Evolutionary conservation across 2,329 filamentous ascomycete genomes (phyloP), one percentile per base, ranked within the genome.

Genomic region (Aspergillus latus): DNA sequence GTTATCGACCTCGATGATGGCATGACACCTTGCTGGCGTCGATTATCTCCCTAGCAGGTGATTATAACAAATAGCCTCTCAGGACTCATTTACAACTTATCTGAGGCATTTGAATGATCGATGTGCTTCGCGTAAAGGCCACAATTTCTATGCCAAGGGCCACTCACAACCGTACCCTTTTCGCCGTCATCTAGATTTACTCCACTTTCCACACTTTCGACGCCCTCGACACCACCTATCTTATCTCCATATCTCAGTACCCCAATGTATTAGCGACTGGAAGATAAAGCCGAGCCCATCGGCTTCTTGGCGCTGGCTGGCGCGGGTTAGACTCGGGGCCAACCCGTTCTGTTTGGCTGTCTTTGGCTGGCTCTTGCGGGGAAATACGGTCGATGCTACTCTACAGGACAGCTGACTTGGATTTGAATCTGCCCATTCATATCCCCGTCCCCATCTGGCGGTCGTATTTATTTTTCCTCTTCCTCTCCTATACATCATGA

Each of bases 311-410:
- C 37, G 37, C 16, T 45, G 34, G 11, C 28, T 45, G 40, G 37
- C 39, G 37, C 21, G 32, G 46, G 8, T 13, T 39, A 37, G 46
- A 9, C 15, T 8, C 30, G 13, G 16, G 29, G 8, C 37, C 16
- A 15, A 10, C 15, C 29, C 16, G 6, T 30, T 52, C n/a, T 52
- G 40, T 45, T 34, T 45, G 49, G 49, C 16, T 44, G 40, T 16
- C 13, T 37, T 26, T 52, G 49, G 21, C 21, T 21, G 21, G 21
- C 21, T 21, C 21, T 21, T 21, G 21, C 49, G 49, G 49, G 49
- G 40, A 52, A 40, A 37, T 16, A 9, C 15, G 4, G 5, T 52
- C 30, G 21, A 52, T 52, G 49, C 34, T 26, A 52, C 49, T 45
- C 43, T 45, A 28, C 43, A 28, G 13, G 11, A 45, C 43, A 29